Conservation (phyloP, 2,329 filamentous ascomycete genomes). For the Pochonia chlamydosporia region DNA sequence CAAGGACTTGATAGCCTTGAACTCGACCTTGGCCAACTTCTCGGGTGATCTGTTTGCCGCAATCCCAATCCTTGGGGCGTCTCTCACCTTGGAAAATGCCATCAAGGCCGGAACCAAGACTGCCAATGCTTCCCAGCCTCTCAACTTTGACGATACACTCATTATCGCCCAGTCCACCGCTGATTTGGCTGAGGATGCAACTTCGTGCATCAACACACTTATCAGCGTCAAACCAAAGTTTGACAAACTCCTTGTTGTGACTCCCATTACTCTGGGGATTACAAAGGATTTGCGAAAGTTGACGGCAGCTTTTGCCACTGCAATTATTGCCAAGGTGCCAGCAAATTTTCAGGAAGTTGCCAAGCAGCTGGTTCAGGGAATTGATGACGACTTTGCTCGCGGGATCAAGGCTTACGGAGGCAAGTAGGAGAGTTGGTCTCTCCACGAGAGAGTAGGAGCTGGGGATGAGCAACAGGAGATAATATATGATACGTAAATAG, state of each 20-base stretch:
- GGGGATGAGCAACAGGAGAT: no score
- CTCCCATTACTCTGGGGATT: conserved; percentile 34
- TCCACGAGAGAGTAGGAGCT: no score
- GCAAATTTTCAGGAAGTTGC: conserved; percentile 24
- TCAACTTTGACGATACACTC: conserved; percentile 31
- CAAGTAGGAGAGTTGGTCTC: no score
- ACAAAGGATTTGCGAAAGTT: conserved; percentile 33
- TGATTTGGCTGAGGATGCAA: conserved; percentile 29
- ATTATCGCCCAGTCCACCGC: conserved; percentile 30
- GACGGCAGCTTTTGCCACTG: conserved; percentile 29
- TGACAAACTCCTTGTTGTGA: conserved; percentile 34
- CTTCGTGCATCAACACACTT: conserved; percentile 29
- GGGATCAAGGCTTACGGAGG: conserved; percentile 26
- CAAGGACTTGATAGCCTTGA: conserved; percentile 26
- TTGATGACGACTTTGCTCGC: conserved; percentile 30
- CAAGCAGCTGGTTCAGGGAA: conserved; percentile 26
- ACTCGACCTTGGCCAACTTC: conserved; percentile 28
- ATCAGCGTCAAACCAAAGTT: conserved; percentile 36
- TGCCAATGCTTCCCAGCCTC: conserved; percentile 29
- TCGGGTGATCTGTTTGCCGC: conserved; percentile 29
- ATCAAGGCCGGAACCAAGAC: conserved; percentile 33
- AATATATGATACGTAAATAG: no score
- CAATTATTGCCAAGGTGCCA: conserved; percentile 35
- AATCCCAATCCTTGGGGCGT: conserved; percentile 33
- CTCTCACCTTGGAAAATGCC: conserved; percentile 29